Evolutionary conservation across 2,329 filamentous ascomycete genomes (phyloP), one percentile per base, ranked within the genome.

Genomic region (Diaporthe citri): DNA sequence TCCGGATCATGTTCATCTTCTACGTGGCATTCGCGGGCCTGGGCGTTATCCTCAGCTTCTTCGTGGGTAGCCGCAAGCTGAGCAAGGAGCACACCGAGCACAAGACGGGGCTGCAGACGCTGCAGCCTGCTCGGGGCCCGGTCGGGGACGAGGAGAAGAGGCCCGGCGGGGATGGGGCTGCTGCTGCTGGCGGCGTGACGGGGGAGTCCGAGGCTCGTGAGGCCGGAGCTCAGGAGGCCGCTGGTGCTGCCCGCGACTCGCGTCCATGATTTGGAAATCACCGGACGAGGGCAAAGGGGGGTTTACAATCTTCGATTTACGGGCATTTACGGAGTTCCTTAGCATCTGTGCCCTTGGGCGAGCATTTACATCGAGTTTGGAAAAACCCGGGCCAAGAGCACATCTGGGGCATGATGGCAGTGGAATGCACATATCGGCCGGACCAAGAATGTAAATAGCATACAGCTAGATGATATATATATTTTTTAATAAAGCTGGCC

Each of bases 1-100:
- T 91, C 76, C 83, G 84, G 66, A 88, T 85, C 73, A 91, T 92
- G 90, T 92, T 87, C 78, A 90, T 90, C 71, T 85, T 91, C 75
- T 91, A 89, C 77, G 86, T 87, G 0, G 86, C 83, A 28, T 84
- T 90, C 64, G 83, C 87, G 0, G 88, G 81, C 1, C 71, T 87
- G 0, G 89, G 88, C 0, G 80, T 91, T 12, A 39, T 88, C 6
- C 79, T 87, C 34, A 87, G 87, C 64, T 79, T 88, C 41, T 85
- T 89, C 43, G 82, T 92, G 66, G 82, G 84, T 48, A 87, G 88
- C 77, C 85, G 84, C 71, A 85, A 84, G 77, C 83, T 92, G 73
- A 90, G 86, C 82, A 89, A 87, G 77, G 84, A 89, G 41, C 90
- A 92, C 74, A 84, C 86, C 48, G 89, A 90, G 81, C 87, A 90